These are phyloP conservation scores for Fistulinella prunicolor DNA, from an alignment of 768 basidiomycete species.

Conservation along the genomic window DNA sequence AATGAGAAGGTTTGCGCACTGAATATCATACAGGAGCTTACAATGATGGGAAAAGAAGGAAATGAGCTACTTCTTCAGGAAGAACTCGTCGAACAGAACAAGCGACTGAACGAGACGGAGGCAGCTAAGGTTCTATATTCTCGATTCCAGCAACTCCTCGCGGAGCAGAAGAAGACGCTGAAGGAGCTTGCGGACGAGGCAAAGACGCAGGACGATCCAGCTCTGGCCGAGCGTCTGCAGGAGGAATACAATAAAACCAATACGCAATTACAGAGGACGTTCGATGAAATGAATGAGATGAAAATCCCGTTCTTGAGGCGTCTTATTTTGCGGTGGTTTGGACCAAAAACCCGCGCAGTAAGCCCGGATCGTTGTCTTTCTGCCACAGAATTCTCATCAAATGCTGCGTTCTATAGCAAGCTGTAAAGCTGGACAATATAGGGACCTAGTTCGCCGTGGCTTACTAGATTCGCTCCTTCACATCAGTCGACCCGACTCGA, in stretches of 20 bases:
- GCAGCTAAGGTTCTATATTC: constrained; percentile 18
- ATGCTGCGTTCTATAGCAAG: not conserved
- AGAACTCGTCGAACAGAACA: constrained; percentile 13
- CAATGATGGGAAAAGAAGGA: accelerated
- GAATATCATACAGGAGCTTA: not conserved
- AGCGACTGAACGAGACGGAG: constrained; percentile 21
- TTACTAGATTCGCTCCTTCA: no score
- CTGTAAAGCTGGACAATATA: not conserved
- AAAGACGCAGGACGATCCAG: constrained; percentile 9
- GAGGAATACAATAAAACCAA: constrained; percentile 12
- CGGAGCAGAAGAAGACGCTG: constrained; percentile 12
- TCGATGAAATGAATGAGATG: constrained; percentile 20
- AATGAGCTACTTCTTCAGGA: constrained; percentile 17
- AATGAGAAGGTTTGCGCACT: not conserved
- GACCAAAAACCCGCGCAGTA: constrained; percentile 9
- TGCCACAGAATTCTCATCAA: not conserved
- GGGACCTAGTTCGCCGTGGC: not conserved
- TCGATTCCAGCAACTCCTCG: constrained; percentile 18
- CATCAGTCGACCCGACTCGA: no score
- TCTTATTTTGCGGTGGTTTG: constrained; percentile 4
- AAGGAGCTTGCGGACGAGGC: constrained; percentile 20
- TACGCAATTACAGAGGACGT: constrained; percentile 12
- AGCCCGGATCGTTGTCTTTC: not conserved
- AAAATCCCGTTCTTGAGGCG: constrained; percentile 17
- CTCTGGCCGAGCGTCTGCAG: constrained; percentile 7